phyloP scores from a whole-genome alignment of 2,329 filamentous ascomycete genomes.

The Lasiodiplodia citricola region DNA sequence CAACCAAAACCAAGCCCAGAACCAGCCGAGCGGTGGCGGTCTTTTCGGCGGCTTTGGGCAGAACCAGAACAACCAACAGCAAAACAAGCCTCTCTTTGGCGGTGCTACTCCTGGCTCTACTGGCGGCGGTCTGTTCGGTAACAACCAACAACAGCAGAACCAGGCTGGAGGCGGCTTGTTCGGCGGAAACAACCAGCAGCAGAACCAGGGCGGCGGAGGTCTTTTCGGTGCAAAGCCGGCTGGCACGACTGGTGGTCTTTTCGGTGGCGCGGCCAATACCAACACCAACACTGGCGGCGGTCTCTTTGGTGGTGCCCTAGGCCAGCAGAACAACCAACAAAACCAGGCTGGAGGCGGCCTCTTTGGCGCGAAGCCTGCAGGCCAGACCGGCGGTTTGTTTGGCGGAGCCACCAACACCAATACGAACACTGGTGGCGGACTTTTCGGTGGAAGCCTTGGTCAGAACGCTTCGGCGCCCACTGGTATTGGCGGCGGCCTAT shows the following conservation, averaged over 20 bases:
- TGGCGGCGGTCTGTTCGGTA: conserved; percentile 56
- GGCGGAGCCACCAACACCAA: conserved; percentile 30
- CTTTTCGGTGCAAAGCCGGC: conserved; percentile 49
- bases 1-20: conserved; percentile 36
- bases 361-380: conserved; percentile 35
- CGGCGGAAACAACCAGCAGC: conserved; percentile 41
- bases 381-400: conserved; percentile 46
- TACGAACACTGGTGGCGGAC: conserved; percentile 47
- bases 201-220: conserved; percentile 35
- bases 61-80: conserved; percentile 41
- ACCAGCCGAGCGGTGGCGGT: conserved; percentile 39
- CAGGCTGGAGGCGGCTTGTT: conserved; percentile 45
- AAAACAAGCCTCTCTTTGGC: conserved; percentile 53
- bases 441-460: conserved; percentile 53
- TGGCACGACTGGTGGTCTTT: conserved; percentile 36
- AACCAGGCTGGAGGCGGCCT: conserved; percentile 33
- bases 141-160: conserved; percentile 39
- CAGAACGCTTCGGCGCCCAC: conserved; percentile 42
- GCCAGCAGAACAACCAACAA: conserved; percentile 28
- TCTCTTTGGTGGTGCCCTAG: conserved; percentile 33
- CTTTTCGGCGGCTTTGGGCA: conserved; percentile 52
- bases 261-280: conserved; percentile 34
- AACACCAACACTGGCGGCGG: conserved; percentile 30
- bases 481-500: conserved; percentile 45
- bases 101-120: conserved; percentile 32